Evolutionary conservation across 805 yeast species (phyloP), one percentile per base, ranked within the genome.

Genomic region (Starmerella scarabaei): DNA sequence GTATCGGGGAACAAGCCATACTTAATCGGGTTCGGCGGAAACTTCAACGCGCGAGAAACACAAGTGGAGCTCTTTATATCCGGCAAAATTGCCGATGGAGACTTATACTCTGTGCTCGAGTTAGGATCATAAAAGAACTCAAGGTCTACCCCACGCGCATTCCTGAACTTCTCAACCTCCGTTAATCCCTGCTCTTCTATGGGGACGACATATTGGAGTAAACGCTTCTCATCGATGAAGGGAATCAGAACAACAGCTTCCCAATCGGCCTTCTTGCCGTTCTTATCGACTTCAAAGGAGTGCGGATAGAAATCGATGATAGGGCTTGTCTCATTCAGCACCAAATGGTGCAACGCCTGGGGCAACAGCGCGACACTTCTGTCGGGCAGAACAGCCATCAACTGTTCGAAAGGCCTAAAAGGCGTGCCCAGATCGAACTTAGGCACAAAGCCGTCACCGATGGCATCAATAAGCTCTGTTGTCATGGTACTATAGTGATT

Each of bases 351-450:
- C 58, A 80, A 80, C 16, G 74, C 73, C 6, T 67, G 57, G 1
- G 98, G 97, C 54, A 91, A 75, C 50, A 91, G 69, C 34, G 68
- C 65, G 39, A 72, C 74, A 3, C 96, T 85, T 66, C 96, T 75
- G 18, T 88, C 94, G 1, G 98, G 98, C 49, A 91, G 66, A 18
- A 91, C 98, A 16, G 94, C 88, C 98, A 88, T 91, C 53, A 91
- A 70, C 64, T 91, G 98, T 58, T 91, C 88, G 60, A 83, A 88
- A 9, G 98, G 98, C 44, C 66, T 73, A 65, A 91, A 84, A 0
- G 98, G 98, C 4, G 57, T 58, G 5, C 93, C 86, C 48, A 67
- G 59, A 14, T 77, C 75, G 52, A 86, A 85, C 26, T 65, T 57
- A 42, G 81, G 68, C 44, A 69, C 62, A 40, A 72, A 71, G 35